Evolutionary conservation across 805 yeast species (phyloP).

Genomic region (Candida nanaspora): DNA sequence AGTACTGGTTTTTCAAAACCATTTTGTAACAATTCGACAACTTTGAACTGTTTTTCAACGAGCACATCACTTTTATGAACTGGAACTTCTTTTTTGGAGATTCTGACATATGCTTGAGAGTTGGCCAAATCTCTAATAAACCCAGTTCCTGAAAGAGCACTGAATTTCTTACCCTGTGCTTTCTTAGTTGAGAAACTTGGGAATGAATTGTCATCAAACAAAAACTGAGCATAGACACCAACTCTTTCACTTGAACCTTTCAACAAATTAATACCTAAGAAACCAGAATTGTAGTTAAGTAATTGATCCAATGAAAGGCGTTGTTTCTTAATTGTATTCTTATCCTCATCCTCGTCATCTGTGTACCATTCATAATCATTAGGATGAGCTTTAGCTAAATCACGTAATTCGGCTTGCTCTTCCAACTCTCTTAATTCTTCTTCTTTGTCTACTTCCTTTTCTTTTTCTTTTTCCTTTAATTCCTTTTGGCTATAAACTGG

Average conservation of each 20-base stretch:
- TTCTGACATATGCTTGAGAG: slow-evolving; percentile 49
- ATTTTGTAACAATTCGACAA: slow-evolving; percentile 46
- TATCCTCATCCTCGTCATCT: slow-evolving; percentile 33
- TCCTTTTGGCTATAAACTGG: slow-evolving; percentile 60
- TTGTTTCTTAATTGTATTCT: slow-evolving; percentile 31
- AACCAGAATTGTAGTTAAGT: slow-evolving; percentile 54
- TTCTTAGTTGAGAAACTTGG: slow-evolving; percentile 51
- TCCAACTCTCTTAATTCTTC: slow-evolving; percentile 33
- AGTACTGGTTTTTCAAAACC: slow-evolving; percentile 39
- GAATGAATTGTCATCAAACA: slow-evolving; percentile 56
- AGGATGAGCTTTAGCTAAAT: slow-evolving; percentile 49
- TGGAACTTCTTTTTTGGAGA: slow-evolving; percentile 45
- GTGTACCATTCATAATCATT: slow-evolving; percentile 59
- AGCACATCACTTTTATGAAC: slow-evolving; percentile 40
- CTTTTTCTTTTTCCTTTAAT: slow-evolving; percentile 34
- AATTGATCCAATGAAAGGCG: slow-evolving; percentile 45
- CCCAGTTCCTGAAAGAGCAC: slow-evolving; percentile 43
- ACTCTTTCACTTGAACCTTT: slow-evolving; percentile 42
- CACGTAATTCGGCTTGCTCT: slow-evolving; percentile 42
- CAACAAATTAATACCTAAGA: slow-evolving; percentile 45
- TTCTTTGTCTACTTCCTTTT: slow-evolving; percentile 29
- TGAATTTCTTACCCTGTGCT: slow-evolving; percentile 37
- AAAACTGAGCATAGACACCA: slow-evolving; percentile 46
- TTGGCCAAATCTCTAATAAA: slow-evolving; percentile 67
- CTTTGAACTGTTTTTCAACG: slow-evolving; percentile 41